Evolutionary conservation across 1,139 yeast genomes (phyloP), one percentile per base, ranked within the genome.

Genomic region (Sugiyamaella grinbergsii): DNA sequence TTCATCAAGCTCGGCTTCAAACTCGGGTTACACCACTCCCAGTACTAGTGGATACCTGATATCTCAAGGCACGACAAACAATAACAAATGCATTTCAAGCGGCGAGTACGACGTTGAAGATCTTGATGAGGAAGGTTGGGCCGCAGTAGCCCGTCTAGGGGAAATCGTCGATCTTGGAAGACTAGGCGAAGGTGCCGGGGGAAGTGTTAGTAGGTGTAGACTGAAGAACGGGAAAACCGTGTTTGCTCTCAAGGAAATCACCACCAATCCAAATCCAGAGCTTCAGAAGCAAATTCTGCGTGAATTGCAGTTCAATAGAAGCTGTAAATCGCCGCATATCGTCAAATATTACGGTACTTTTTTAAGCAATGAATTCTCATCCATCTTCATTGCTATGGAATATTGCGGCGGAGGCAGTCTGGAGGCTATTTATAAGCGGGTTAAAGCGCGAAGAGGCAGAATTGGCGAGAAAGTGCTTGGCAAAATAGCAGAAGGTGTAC

Each of bases 141-240:
- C 80, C 57, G 62, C 68, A 10, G 73, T 84, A 3, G 85, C 87
- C 24, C 75, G 80, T 53, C 71, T 74, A 29, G 79, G 78, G 39
- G 76, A 77, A 34, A 85, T 88, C 42, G 71, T 77, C 5, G 85
- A 83, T 49, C 60, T 90, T 37, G 82, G 82, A 28, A 76, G 81
- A 37, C 69, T 93, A 15, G 98, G 98, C 15, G 98, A 93, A 71
- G 98, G 98, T 13, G 85, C 87, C 40, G 96, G 97, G 8, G 98
- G 98, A 1, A 78, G 89, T 16, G 98, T 93, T 8, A 78, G 85
- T 20, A 81, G 88, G 64, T 93, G 98, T 67, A 73, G 71, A 57
- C 71, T 85, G 41, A 72, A 72, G 52, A 66, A 74, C 39, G 81
- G 83, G 5, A 56, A 59, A 34, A 81, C 80, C 31, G 74, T 90